These are phyloP conservation scores for Pneumocystis wakefieldiae DNA, from an alignment of 1,139 yeast species.

Conservation along the genomic window DNA sequence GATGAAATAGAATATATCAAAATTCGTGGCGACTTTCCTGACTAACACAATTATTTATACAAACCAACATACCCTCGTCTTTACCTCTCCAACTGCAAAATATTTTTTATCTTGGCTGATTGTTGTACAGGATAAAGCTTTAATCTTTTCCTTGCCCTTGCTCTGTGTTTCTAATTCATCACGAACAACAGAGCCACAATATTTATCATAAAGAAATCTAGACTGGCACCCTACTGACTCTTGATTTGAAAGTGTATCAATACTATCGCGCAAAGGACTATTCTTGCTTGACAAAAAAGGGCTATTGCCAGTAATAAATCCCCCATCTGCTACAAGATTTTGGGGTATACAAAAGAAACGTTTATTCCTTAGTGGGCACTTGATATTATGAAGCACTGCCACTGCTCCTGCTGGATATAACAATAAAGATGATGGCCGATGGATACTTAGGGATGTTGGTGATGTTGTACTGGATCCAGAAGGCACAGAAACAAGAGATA, in stretches of 20 bases:
- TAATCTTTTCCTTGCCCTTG: neutral
- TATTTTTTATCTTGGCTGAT: neutral
- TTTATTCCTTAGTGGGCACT: neutral
- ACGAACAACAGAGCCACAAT: neutral
- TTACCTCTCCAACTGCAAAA: conserved; percentile 1
- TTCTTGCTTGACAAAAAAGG: neutral
- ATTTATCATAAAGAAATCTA: neutral
- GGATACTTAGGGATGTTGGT: neutral
- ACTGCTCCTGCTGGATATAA: neutral
- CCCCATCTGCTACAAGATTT: neutral
- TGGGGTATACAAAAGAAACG: neutral
- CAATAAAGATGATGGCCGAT: neutral
- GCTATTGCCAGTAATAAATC: neutral
- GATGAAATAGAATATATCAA: neutral
- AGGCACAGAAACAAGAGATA: neutral
- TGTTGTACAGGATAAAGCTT: neutral
- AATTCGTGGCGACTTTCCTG: neutral
- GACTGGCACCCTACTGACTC: neutral
- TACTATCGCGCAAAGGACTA: neutral
- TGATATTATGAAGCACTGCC: neutral
- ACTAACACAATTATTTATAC: neutral
- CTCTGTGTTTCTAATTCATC: neutral
- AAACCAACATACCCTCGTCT: neutral
- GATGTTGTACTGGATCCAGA: neutral
- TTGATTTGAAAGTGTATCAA: neutral